Percentiles rank a stretch among this genome's conserved stretches.
These are phyloP conservation scores for Chloranthus sessilifolius DNA, from an alignment of 164 flowering plant genomes.

Conservation along the genomic window DNA sequence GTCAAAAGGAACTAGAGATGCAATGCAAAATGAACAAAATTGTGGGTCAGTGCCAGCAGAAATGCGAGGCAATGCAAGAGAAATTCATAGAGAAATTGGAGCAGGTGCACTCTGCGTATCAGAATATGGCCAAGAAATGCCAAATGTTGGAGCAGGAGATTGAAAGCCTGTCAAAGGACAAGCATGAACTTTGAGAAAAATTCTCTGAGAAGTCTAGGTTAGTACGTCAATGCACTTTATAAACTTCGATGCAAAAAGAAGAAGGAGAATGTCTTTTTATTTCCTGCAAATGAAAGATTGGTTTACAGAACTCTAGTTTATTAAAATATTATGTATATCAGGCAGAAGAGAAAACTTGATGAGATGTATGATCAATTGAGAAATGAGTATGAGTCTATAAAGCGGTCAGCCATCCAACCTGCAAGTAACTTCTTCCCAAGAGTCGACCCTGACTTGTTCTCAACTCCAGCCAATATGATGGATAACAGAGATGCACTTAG, in stretches of 20 bases:
- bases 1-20: slow-evolving; percentile 93
- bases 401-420: slow-evolving; percentile 91
- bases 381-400: slow-evolving; percentile 77
- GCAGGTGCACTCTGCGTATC: slow-evolving; percentile 88
- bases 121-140: slow-evolving; percentile 85
- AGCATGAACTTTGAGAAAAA: slow-evolving; percentile 93
- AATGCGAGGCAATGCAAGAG: slow-evolving; percentile 91
- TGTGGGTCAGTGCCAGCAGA: slow-evolving; percentile 87
- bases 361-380: slow-evolving; percentile 97
- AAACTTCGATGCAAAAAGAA: too few species aligned
- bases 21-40: slow-evolving; percentile 87
- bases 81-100: slow-evolving; percentile 88
- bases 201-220: slow-evolving; percentile 94
- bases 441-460: slow-evolving; percentile 65
- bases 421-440: slow-evolving; percentile 60
- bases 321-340: too few species aligned
- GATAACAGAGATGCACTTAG: slow-evolving; percentile 65
- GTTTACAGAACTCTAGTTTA: too few species aligned
- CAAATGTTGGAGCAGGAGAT: slow-evolving; percentile 94
- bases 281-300: too few species aligned
- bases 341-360: slow-evolving; percentile 97
- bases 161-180: slow-evolving; percentile 75
- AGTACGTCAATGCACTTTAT: slow-evolving; percentile 1
- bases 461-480: slow-evolving; percentile 62
- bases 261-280: too few species aligned